Evolutionary conservation across 2,329 filamentous ascomycete species (phyloP).

Genomic region (Didymella exigua): DNA sequence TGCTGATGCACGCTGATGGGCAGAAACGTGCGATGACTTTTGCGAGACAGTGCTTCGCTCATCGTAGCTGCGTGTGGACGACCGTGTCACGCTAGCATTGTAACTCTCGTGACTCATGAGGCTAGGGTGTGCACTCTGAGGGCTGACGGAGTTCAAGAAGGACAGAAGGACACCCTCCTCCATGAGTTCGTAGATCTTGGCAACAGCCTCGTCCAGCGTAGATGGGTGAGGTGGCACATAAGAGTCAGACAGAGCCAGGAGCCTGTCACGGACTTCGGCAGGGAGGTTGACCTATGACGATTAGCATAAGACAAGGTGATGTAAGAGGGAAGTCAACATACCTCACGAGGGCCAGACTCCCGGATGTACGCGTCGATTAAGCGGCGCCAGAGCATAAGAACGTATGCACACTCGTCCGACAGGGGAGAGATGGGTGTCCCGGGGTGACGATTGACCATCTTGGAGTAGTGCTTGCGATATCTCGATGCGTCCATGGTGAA

Average conservation of each 20-base stretch:
- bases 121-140: conserved; percentile 53
- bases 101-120: conserved; percentile 50
- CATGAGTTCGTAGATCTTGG: conserved; percentile 94
- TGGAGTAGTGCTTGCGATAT: conserved; percentile 72
- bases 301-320: conserved; percentile 25
- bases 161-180: conserved; percentile 94
- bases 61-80: conserved; percentile 50
- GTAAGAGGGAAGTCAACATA: conserved; percentile 18
- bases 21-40: conserved; percentile 39
- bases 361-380: conserved; percentile 86
- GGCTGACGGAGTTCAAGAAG: conserved; percentile 74
- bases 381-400: conserved; percentile 83
- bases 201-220: conserved; percentile 78
- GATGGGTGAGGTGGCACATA: conserved; percentile 73
- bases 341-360: conserved; percentile 46
- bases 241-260: conserved; percentile 68
- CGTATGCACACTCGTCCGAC: conserved; percentile 66
- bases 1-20: conserved; percentile 48
- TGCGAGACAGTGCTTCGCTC: conserved; percentile 43
- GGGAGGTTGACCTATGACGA: conserved; percentile 69
- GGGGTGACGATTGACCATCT: conserved; percentile 60
- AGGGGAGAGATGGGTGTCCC: conserved; percentile 57
- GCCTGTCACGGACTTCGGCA: conserved; percentile 78
- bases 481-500: conserved; percentile 94
- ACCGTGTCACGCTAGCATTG: conserved; percentile 47